These are phyloP conservation scores for Leucogyrophana mollusca DNA, from an alignment of 768 basidiomycete species.

Conservation along the genomic window DNA sequence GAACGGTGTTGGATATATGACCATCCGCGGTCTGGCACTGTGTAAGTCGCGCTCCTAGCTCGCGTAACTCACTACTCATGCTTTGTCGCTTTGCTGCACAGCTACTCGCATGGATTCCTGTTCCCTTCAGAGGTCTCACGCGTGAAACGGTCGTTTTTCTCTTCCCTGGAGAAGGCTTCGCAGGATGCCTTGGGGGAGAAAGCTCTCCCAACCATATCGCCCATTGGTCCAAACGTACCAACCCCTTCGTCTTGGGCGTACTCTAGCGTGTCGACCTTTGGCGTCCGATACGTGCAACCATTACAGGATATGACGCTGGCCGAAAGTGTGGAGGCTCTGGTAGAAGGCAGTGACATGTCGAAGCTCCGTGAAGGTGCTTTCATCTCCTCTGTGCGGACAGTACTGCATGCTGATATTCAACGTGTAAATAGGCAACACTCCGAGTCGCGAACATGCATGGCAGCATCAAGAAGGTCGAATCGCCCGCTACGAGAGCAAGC, in stretches of 20 bases:
- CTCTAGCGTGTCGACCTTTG: constrained; percentile 87
- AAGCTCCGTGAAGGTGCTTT: constrained; percentile 58
- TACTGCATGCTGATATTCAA: not conserved
- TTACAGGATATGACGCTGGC: constrained; percentile 57
- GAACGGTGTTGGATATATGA: constrained; percentile 99
- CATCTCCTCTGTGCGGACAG: not conserved
- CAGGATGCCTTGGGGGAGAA: constrained; percentile 33
- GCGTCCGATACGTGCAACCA: constrained; percentile 71
- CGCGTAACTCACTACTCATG: constrained; percentile 1
- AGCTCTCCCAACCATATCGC: constrained; percentile 22
- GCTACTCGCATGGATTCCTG: constrained; percentile 92
- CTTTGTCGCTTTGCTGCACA: constrained; percentile 29
- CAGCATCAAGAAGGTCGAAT: constrained; percentile 66
- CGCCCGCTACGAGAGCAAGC: constrained; percentile 61
- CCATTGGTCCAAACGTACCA: constrained; percentile 25
- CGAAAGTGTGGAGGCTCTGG: constrained; percentile 86
- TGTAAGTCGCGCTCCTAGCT: constrained; percentile 49
- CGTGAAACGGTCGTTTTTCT: constrained; percentile 54
- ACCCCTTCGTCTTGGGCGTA: constrained; percentile 66
- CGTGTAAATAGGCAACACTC: constrained; percentile 46
- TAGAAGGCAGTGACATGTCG: constrained; percentile 90
- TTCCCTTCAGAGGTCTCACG: constrained; percentile 87
- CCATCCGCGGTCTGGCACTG: constrained; percentile 91
- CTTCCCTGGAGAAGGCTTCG: constrained; percentile 46
- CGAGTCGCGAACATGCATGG: constrained; percentile 69